phyloP scores from a whole-genome alignment of 192 early-diverging fungal genomes.

The Chytriomyces hyalinus region DNA sequence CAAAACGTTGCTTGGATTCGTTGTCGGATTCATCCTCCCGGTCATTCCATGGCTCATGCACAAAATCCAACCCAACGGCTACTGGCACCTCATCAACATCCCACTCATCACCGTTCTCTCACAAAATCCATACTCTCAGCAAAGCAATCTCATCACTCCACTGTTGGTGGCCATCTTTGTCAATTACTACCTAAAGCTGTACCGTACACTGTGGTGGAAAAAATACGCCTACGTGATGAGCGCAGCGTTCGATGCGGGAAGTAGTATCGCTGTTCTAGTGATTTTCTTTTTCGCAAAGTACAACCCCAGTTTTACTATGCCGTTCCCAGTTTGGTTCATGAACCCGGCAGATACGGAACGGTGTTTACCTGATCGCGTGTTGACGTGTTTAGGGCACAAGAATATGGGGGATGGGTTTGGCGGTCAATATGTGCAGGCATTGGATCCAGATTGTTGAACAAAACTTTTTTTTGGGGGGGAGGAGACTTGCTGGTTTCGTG shows the following conservation, averaged over 20 bases:
- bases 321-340: slow-evolving; percentile 4
- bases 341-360: not conserved
- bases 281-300: slow-evolving; percentile 24
- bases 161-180: slow-evolving; percentile 15
- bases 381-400: slow-evolving; percentile 24
- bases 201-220: slow-evolving; percentile 54
- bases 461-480: no score
- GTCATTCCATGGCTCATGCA: slow-evolving; percentile 45
- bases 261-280: slow-evolving; percentile 40
- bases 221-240: slow-evolving; percentile 74
- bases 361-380: not conserved
- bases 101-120: slow-evolving; percentile 25
- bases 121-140: not conserved
- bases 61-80: slow-evolving; percentile 36
- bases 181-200: slow-evolving; percentile 28
- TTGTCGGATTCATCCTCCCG: slow-evolving; percentile 38
- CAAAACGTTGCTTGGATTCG: slow-evolving; percentile 25
- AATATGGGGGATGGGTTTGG: slow-evolving; percentile 21
- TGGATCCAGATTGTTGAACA: slow-evolving; percentile 6
- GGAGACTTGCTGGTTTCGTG: no score
- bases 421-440: not conserved
- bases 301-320: not conserved
- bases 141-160: slow-evolving; percentile 20
- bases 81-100: slow-evolving; percentile 30
- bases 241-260: slow-evolving; percentile 62